These are phyloP conservation scores for Knufia fluminis DNA, from an alignment of 2,329 filamentous ascomycete species.

Conservation along the genomic window DNA sequence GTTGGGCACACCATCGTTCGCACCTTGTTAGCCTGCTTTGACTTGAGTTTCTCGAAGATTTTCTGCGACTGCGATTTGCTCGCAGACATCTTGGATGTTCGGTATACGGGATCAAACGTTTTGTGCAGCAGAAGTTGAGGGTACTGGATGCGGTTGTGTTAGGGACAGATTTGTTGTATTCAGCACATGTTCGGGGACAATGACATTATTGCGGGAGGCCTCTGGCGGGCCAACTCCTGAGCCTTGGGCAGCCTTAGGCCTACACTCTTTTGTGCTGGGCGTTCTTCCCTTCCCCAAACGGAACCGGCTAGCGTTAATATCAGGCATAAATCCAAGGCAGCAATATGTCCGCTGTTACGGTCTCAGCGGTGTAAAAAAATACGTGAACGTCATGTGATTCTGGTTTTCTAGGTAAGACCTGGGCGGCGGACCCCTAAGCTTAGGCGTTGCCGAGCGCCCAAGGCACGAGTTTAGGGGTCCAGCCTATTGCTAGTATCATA, in stretches of 20 bases:
- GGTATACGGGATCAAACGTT: not conserved
- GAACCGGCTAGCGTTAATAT: too few species aligned
- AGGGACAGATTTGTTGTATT: conserved; percentile 1
- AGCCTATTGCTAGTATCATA: too few species aligned
- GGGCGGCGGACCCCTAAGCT: too few species aligned
- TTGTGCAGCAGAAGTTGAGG: not conserved
- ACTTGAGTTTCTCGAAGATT: conserved; percentile 95
- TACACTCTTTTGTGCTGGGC: not conserved
- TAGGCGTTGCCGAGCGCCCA: too few species aligned
- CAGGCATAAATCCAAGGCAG: not conserved
- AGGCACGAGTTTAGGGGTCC: too few species aligned
- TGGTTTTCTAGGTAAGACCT: too few species aligned
- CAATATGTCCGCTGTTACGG: too few species aligned
- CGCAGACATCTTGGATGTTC: conserved; percentile 49
- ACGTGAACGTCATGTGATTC: too few species aligned
- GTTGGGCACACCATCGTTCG: conserved; percentile 28
- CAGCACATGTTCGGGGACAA: not conserved
- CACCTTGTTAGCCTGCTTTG: conserved; percentile 91
- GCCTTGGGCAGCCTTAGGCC: conserved; percentile 1
- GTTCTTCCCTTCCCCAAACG: not conserved
- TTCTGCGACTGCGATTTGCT: conserved; percentile 92
- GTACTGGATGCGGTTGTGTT: not conserved
- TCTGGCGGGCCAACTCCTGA: not conserved
- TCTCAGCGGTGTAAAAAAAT: too few species aligned
- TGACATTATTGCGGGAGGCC: not conserved